These are phyloP conservation scores for Fistulinella prunicolor DNA, from an alignment of 768 basidiomycete species.

Conservation along the genomic window DNA sequence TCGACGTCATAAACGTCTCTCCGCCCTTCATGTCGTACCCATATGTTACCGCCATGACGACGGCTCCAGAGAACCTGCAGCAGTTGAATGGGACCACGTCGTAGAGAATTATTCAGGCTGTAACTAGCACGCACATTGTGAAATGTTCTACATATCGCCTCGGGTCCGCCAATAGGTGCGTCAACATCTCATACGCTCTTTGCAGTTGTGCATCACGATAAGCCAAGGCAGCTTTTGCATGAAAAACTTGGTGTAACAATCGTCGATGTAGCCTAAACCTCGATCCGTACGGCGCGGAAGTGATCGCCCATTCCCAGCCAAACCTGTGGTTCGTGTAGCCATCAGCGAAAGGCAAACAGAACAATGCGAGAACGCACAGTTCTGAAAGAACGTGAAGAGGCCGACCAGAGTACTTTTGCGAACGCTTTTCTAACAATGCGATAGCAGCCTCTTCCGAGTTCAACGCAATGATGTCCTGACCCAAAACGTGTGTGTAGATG, in stretches of 20 bases:
- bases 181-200: slow-evolving; percentile 11
- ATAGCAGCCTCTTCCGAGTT: slow-evolving; percentile 45
- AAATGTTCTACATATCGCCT: slow-evolving; percentile 7
- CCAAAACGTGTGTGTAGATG: slow-evolving; percentile 30
- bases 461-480: slow-evolving; percentile 47
- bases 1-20: slow-evolving; percentile 5
- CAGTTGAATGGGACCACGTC: no score
- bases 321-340: slow-evolving; percentile 13
- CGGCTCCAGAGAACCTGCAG: neutral
- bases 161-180: slow-evolving; percentile 8
- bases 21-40: slow-evolving; percentile 8
- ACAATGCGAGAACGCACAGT: slow-evolving; percentile 2
- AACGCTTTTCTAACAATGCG: slow-evolving; percentile 51
- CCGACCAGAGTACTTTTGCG: slow-evolving; percentile 45
- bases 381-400: neutral
- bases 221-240: slow-evolving; percentile 4
- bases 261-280: slow-evolving; percentile 22
- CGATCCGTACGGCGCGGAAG: slow-evolving; percentile 19
- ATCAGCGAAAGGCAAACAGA: neutral
- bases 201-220: slow-evolving; percentile 17
- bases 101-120: no score
- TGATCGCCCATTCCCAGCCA: slow-evolving; percentile 15
- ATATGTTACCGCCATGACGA: slow-evolving; percentile 19
- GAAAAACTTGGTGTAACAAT: slow-evolving; percentile 19
- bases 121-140: slow-evolving; percentile 8